Evolutionary conservation across 805 yeast genomes (phyloP), one percentile per base, ranked within the genome.

Genomic region (Candida taoyuanica): DNA sequence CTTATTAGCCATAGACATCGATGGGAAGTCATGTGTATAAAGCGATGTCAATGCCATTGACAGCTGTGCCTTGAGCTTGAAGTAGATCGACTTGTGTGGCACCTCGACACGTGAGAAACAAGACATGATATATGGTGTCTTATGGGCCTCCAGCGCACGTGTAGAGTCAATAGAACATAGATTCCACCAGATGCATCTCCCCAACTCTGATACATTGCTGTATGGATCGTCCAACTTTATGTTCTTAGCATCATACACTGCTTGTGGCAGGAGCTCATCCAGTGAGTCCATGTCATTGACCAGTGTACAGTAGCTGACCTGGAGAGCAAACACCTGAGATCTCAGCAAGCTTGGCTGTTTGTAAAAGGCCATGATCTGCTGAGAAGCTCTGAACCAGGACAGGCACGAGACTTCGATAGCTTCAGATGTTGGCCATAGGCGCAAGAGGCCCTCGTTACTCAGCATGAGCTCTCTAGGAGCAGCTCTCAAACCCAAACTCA

Each of bases 301-400:
- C 15, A 43, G 19, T 1, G 20, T 13, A n/a, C 42, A 38, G 28
- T 36, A 46, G 18, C 19, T 26, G 8, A 39, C 16, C 17, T 45
- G 46, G 4, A 45, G 28, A 5, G 37, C 24, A 20, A 42, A 39
- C 0, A 35, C 18, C 20, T 43, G 49, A 7, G 18, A 17, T 29
- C 41, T 37, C 6, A 34, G 3, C 5, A 46, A 7, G 5, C 34
- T 30, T 5, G 23, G 31, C 17, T 34, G 33, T 17, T 32, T 41
- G 20, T 39, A 24, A 26, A 46, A 43, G 2, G 47, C 38, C 26
- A 44, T 12, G 5, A 44, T 43, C 28, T 49, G 49, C 29, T 47
- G 36, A 13, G 55, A 32, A 3, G 50, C 44, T 25, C 36, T 29
- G 25, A 49, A 49, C 52, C 49, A 48, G 3, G 8, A 31, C 17